Conservation (phyloP, 768 basidiomycete species). For the Macrocybe gigantea region DNA sequence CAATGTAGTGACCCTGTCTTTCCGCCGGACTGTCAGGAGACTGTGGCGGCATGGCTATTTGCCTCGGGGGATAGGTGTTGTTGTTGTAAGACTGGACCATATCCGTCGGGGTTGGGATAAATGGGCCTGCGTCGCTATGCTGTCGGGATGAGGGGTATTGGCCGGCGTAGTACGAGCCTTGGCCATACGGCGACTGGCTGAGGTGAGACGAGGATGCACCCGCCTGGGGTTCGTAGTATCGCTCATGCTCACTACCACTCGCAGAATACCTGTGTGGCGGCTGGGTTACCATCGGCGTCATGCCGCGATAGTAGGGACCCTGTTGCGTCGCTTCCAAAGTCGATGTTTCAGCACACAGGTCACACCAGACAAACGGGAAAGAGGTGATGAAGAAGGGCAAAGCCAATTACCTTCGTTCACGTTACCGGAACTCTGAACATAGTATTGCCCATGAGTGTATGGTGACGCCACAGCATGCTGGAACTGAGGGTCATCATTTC, state of each 20-base stretch:
- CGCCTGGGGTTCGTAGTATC: slow-evolving; percentile 16
- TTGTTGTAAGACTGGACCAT: slow-evolving; percentile 26
- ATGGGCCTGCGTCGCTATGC: neutral
- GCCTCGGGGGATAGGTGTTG: slow-evolving; percentile 19
- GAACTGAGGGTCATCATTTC: slow-evolving; percentile 21
- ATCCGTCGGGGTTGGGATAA: slow-evolving; percentile 47
- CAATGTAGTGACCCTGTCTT: slow-evolving; percentile 12
- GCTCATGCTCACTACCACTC: slow-evolving; percentile 9
- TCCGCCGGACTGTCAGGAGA: slow-evolving; percentile 7
- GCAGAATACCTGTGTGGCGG: slow-evolving; percentile 23
- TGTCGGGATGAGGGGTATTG: slow-evolving; percentile 11
- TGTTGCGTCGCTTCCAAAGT: slow-evolving; percentile 4
- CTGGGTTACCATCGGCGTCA: slow-evolving; percentile 26
- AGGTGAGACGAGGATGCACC: slow-evolving; percentile 16
- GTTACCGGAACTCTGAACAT: slow-evolving; percentile 20
- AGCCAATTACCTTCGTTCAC: slow-evolving; percentile 9
- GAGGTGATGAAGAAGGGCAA: neutral
- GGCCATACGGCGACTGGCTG: slow-evolving; percentile 10
- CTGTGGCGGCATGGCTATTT: slow-evolving; percentile 14
- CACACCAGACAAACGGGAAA: neutral
- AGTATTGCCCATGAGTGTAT: slow-evolving; percentile 24
- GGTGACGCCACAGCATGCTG: slow-evolving; percentile 8
- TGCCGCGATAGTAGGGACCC: slow-evolving; percentile 29
- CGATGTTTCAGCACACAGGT: neutral
- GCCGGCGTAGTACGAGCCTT: slow-evolving; percentile 14